A percentile compares a stretch with the other conserved stretches of the same genome.
These are phyloP conservation scores for Sporothrix humicola DNA, from an alignment of 2,329 filamentous ascomycete species.

Conservation along the genomic window DNA sequence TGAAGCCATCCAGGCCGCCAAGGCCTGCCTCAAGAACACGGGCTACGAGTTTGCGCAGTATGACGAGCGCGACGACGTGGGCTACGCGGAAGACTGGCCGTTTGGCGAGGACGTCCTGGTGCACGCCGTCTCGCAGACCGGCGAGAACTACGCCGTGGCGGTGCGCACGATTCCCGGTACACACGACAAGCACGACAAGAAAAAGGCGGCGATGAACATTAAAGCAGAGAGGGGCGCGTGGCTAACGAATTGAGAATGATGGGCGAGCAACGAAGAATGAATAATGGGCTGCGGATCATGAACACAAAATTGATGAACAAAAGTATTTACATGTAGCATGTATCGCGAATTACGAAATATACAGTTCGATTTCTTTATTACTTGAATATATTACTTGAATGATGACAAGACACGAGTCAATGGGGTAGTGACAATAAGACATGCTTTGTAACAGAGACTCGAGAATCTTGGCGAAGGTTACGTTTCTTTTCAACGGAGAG, in stretches of 20 bases:
- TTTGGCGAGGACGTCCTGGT: conserved; percentile 53
- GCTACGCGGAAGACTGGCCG: conserved; percentile 44
- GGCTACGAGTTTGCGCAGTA: conserved; percentile 45
- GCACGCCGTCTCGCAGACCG: conserved; percentile 51
- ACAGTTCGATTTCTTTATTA: too few relatives aligned
- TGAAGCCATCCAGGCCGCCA: conserved; percentile 47
- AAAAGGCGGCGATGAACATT: not conserved
- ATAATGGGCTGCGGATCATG: too few relatives aligned
- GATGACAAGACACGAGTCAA: too few relatives aligned
- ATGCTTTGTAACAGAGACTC: too few relatives aligned
- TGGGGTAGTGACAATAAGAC: too few relatives aligned
- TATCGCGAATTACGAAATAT: too few relatives aligned
- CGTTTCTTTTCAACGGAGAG: too few relatives aligned
- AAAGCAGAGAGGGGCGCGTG: not conserved
- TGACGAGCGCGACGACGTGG: conserved; percentile 43
- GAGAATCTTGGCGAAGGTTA: too few relatives aligned
- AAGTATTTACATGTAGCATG: too few relatives aligned
- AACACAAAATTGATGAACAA: too few relatives aligned
- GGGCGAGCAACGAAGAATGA: not conserved
- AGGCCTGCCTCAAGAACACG: conserved; percentile 42
- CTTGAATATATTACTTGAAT: too few relatives aligned
- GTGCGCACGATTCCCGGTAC: conserved; percentile 46
- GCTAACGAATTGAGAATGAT: not conserved
- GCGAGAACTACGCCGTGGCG: conserved; percentile 49
- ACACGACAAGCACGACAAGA: conserved; percentile 39